Evolutionary conservation across 345 rosid genomes (phyloP), one percentile per base, ranked within the genome.

Genomic region (Cardamine occulta): DNA sequence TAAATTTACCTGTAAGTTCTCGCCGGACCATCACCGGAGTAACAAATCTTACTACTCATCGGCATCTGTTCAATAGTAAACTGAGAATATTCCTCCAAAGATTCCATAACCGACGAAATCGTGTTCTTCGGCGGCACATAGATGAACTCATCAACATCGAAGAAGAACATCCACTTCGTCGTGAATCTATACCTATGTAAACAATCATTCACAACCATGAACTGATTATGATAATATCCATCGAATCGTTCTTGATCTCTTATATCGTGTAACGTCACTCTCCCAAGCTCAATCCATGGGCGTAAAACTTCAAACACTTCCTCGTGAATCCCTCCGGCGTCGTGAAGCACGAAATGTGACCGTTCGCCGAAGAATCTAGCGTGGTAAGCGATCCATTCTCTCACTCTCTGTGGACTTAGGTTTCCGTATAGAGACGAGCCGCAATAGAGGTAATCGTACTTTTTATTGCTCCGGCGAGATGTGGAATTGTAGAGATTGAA

Each of bases 251-350:
- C 98, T 55, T 93, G 97, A 8, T 88, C 98, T 68, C 76, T 79
- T 0, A 93, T 78, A 66, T 93, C 96, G 47, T 93, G 97, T 28
- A 93, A 26, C 24, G 96, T 89, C 51, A 91, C 91, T 63, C 88
- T 84, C 24, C 97, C 98, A 1, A 91, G 79, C 76, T 91, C 96
- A 83, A 93, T 88, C 98, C 98, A 93, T 6, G 98, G 98, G 85
- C 74, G 72, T 72, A 91, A 68, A 35, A 89, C 98, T 83, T 86
- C 88, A 42, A 81, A 70, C 9, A 91, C 97, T 80, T 91, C 90
- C 74, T 70, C 79, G 55, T 86, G 88, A 8, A 91, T 83, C 23
- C 98, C 98, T 0, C 98, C 96, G 2, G 97, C 98, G 77, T 93
- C 98, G 78, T 93, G 82, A 1, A 93, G 81, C 4, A 91, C 96